Evolutionary conservation across 345 rosid genomes (phyloP).

Genomic region (Trapa incisa): DNA sequence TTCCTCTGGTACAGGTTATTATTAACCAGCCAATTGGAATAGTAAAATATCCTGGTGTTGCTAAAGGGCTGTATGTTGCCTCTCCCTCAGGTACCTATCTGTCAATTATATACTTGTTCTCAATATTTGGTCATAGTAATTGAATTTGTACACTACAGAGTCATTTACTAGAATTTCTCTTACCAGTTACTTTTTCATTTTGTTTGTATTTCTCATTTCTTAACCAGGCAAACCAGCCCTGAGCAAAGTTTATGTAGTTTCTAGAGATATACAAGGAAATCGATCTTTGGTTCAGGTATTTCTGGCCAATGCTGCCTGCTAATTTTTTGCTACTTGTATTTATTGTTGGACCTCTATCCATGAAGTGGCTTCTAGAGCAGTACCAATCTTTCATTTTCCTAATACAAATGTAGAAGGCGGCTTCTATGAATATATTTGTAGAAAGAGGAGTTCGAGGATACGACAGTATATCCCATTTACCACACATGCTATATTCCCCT

Average conservation of each 20-base stretch:
- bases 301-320: not conserved
- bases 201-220: not conserved
- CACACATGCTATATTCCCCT: not conserved
- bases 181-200: not conserved
- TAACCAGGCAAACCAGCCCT: constrained; percentile 55
- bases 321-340: not conserved
- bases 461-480: not conserved
- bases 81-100: constrained; percentile 45
- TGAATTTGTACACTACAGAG: not conserved
- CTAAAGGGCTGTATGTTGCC: constrained; percentile 79
- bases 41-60: constrained; percentile 62
- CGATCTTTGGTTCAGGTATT: constrained; percentile 57
- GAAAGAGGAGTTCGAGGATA: not conserved
- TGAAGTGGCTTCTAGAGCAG: not conserved
- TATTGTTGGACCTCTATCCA: not conserved
- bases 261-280: constrained; percentile 42
- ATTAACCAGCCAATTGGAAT: constrained; percentile 69
- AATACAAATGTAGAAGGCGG: not conserved
- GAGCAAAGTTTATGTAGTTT: constrained; percentile 66
- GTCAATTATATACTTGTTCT: not conserved
- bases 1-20: constrained; percentile 32
- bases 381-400: not conserved
- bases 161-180: not conserved
- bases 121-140: not conserved
- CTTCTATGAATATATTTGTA: not conserved